These are phyloP conservation scores for Penicillium goetzii DNA, from an alignment of 495 filamentous ascomycete species.

Conservation along the genomic window DNA sequence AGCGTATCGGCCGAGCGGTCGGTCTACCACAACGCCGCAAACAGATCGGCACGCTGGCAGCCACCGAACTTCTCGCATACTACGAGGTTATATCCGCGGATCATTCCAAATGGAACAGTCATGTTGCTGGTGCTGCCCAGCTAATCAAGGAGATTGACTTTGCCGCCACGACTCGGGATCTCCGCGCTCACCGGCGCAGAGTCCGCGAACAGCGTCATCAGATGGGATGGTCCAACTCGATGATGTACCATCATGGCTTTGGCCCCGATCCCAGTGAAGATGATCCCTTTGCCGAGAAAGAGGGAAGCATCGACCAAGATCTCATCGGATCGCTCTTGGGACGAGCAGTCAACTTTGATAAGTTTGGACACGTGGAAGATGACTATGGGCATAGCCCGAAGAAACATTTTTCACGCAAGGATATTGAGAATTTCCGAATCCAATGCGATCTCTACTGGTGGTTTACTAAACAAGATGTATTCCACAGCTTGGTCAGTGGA, in stretches of 20 bases:
- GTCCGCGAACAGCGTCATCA: slow-evolving; percentile 30
- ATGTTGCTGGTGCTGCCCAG: slow-evolving; percentile 82
- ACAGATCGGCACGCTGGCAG: slow-evolving; percentile 81
- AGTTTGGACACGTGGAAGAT: slow-evolving; percentile 48
- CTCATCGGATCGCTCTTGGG: slow-evolving; percentile 52
- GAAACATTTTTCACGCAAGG: slow-evolving; percentile 63
- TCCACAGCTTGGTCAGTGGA: slow-evolving; percentile 88
- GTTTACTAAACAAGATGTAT: slow-evolving; percentile 91
- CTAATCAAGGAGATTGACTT: slow-evolving; percentile 84
- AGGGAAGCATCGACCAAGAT: slow-evolving; percentile 43
- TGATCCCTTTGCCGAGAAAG: slow-evolving; percentile 50
- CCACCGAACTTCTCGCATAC: slow-evolving; percentile 84
- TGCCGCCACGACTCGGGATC: slow-evolving; percentile 67
- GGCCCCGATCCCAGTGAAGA: slow-evolving; percentile 34
- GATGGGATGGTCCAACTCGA: slow-evolving; percentile 21
- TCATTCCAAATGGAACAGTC: slow-evolving; percentile 93
- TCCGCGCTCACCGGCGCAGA: slow-evolving; percentile 56
- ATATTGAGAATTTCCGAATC: slow-evolving; percentile 77
- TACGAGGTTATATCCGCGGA: slow-evolving; percentile 96
- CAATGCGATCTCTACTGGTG: slow-evolving; percentile 94
- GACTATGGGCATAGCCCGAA: slow-evolving; percentile 22
- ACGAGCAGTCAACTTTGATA: slow-evolving; percentile 48
- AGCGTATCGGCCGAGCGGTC: slow-evolving; percentile 74
- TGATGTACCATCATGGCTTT: slow-evolving; percentile 25
- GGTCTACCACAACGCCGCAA: slow-evolving; percentile 70